Evolutionary conservation across 2,329 filamentous ascomycete species (phyloP).

Genomic region (Microcyclospora pomicola): DNA sequence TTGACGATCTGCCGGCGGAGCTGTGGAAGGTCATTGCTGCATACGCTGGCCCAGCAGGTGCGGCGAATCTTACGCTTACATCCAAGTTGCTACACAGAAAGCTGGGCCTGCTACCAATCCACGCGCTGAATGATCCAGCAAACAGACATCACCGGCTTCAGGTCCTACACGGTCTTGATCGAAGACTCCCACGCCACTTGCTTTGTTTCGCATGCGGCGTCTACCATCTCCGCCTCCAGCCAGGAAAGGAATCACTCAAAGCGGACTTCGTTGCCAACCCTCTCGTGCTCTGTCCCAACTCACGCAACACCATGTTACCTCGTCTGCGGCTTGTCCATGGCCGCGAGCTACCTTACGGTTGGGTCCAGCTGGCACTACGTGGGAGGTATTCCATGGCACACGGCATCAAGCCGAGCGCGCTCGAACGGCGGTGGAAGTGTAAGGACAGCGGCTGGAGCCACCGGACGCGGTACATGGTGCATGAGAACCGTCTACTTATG

Average conservation of each 20-base stretch:
- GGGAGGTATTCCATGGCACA: constrained; percentile 33
- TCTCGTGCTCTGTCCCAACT: constrained; percentile 42
- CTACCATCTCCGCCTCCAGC: constrained; percentile 41
- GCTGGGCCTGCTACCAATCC: constrained; percentile 29
- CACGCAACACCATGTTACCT: constrained; percentile 36
- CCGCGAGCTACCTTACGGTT: constrained; percentile 43
- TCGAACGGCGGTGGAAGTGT: constrained; percentile 42
- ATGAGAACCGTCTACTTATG: constrained; percentile 41
- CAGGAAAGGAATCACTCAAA: constrained; percentile 40
- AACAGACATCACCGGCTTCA: constrained; percentile 34
- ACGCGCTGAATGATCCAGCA: constrained; percentile 26
- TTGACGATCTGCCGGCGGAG: constrained; percentile 31
- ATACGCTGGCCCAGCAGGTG: constrained; percentile 32
- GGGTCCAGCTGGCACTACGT: constrained; percentile 43
- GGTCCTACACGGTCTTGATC: constrained; percentile 40
- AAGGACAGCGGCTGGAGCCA: constrained; percentile 39
- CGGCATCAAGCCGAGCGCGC: constrained; percentile 33
- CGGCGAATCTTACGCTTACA: constrained; percentile 36
- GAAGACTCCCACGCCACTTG: constrained; percentile 39
- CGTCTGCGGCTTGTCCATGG: constrained; percentile 41
- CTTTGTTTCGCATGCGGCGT: constrained; percentile 44
- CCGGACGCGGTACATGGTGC: constrained; percentile 40
- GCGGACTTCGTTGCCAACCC: constrained; percentile 42
- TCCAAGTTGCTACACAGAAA: constrained; percentile 33
- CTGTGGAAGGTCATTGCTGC: constrained; percentile 34